Base-by-base conservation (phyloP, 1,139 yeast species). In the Geotrichum citri-aurantii region DNA sequence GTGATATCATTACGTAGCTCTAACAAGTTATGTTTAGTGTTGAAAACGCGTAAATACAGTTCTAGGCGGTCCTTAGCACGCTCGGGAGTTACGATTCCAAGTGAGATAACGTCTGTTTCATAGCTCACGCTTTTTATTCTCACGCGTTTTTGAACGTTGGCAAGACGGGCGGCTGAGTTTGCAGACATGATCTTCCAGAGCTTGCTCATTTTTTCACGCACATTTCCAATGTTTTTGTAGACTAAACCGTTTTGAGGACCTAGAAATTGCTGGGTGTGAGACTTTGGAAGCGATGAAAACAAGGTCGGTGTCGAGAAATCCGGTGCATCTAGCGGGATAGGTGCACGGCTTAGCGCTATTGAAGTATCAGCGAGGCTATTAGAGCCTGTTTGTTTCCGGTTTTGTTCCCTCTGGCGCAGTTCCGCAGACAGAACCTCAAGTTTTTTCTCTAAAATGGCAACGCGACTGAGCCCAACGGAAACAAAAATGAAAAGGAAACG, bases 1-100 rank as follows among this genome's bases (percentile, higher is more conserved):
- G 81, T 70, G 17, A 75, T 61, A 31, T 75, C 72, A 0, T 68
- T 71, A 2, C 87, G 33, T 23, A 54, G 44, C 23, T 50, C 54
- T 2, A 23, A 17, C 21, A 50, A 8, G 10, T 21, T 27, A 47
- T 37, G 24, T 5, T 29, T 37, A 6, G 33, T 29, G 31, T 50
- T 37, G 37, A 50, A 50, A 26, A 23, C 23, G 26, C 27, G 40
- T 14, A 12, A 61, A 61, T 71, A 75, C 8, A 66, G 42, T 1
- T 64, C 61, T 31, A 75, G 61, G 14, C 77, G 64, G 31, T 59
- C 54, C 50, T 64, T 63, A 11, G 73, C 73, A 54, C 71, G 72
- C 19, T 68, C 71, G 14, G 56, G 59, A 5, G 71, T 65, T 29
- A 75, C 56, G 12, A 72, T 57, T 1, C 75, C 74, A 48, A 64